Base-by-base conservation (phyloP, 2,329 filamentous ascomycete genomes). In the Annulohypoxylon truncatum region DNA sequence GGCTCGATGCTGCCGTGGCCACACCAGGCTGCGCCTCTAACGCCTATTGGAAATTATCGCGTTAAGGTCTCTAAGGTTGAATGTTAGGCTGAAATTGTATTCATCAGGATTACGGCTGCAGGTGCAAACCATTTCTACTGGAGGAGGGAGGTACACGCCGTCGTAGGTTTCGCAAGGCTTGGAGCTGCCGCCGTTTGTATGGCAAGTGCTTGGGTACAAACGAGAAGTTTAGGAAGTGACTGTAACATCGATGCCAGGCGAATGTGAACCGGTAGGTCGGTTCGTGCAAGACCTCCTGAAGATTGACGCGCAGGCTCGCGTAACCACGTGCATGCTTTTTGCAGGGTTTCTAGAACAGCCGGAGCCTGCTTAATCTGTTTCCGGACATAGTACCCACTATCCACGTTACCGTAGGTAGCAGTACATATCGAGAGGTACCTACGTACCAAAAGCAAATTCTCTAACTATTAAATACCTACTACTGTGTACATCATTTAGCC, bases 251-350 rank as follows among this genome's bases (percentile, higher is more conserved):
- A 40, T 53, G 13, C 33, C 8, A 15, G 33, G 33, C 48, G 31
- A 22, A 52, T 42, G 35, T n/a, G 33, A 53, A 28, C 52, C 52
- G 24, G 28, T 42, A 44, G 18, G 24, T 54, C 3, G 38, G 35
- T 40, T 20, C 52, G n/a, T 42, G 35, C 51, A 42, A 13, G 35
- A 31, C 40, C 15, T 2, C 18, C 26, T 24, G 6, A n/a, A 54
- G 33, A 29, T 54, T 31, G 38, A 54, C 52, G 52, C 35, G 52
- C 44, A 48, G 12, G 13, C n/a, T 48, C 44, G 44, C 44, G 24
- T n/a, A 9, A 28, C 44, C 44, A 48, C 44, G 44, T 48, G 44
- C 26, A 29, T 48, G 7, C 2, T 4, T 22, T 20, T 22, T 47
- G 20, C 44, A 48, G 44, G 44, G 24, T 28, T 26, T 12, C 8